phyloP scores from a whole-genome alignment of 2,329 filamentous ascomycete species.

The Harringtonia aguacate region DNA sequence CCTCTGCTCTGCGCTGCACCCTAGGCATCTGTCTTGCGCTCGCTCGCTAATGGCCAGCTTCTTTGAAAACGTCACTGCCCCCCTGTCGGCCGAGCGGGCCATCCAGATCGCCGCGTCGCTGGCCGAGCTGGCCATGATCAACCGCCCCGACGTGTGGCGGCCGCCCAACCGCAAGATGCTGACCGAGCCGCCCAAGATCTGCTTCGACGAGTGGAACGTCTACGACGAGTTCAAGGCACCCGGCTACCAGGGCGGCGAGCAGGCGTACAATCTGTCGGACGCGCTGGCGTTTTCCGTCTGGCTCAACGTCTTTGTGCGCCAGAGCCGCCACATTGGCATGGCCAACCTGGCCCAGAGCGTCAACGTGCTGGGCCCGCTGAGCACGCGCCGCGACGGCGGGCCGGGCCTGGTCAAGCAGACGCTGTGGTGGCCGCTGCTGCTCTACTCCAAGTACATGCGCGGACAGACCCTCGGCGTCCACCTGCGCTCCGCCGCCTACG shows the following conservation, averaged over 20 bases:
- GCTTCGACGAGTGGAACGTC: slow-evolving; percentile 80
- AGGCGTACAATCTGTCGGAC: slow-evolving; percentile 64
- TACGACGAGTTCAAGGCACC: slow-evolving; percentile 60
- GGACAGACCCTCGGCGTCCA: slow-evolving; percentile 58
- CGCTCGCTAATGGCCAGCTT: not conserved
- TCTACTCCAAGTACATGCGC: slow-evolving; percentile 64
- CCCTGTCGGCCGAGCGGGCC: slow-evolving; percentile 54
- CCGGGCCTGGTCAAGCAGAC: slow-evolving; percentile 58
- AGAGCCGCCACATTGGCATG: slow-evolving; percentile 63
- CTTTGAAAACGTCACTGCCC: not conserved
- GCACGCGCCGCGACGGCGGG: slow-evolving; percentile 43
- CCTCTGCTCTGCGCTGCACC: too few relatives aligned
- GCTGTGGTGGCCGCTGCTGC: slow-evolving; percentile 62
- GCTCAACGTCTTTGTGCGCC: slow-evolving; percentile 66
- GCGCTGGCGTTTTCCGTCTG: slow-evolving; percentile 65
- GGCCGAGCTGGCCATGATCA: slow-evolving; percentile 55
- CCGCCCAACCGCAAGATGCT: not conserved
- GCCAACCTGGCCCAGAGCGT: slow-evolving; percentile 69
- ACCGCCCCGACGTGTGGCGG: not conserved
- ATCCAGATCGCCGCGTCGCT: slow-evolving; percentile 59
- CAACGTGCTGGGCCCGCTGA: slow-evolving; percentile 67
- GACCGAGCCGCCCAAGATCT: slow-evolving; percentile 43
- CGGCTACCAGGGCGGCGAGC: slow-evolving; percentile 61
- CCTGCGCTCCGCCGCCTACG: slow-evolving; percentile 44
- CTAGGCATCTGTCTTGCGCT: too few relatives aligned